These are phyloP conservation scores for Epipyxis sp. DNA, from an alignment of 108 stramenopile genomes.

Conservation along the genomic window DNA sequence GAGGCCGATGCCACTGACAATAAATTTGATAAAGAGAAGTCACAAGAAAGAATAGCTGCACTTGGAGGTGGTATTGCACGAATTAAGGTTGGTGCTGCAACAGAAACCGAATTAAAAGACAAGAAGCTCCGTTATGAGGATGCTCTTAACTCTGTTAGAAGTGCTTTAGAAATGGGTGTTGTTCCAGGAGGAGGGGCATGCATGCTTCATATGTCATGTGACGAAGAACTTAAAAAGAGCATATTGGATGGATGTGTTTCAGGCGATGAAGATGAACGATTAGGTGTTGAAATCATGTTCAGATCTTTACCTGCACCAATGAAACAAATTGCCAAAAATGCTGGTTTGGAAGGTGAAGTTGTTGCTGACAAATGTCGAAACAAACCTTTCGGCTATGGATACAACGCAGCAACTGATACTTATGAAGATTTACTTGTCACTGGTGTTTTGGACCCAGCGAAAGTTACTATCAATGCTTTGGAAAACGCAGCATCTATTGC, in stretches of 20 bases:
- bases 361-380: constrained; percentile 41
- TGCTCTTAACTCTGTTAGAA: constrained; percentile 86
- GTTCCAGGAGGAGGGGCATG: constrained; percentile 92
- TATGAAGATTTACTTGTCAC: constrained; percentile 76
- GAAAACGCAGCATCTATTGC: constrained; percentile 92
- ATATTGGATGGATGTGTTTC: constrained; percentile 28
- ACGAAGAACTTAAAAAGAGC: constrained; percentile 40
- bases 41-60: constrained; percentile 84
- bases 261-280: constrained; percentile 78
- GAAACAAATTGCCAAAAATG: constrained; percentile 89
- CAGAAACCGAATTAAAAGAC: constrained; percentile 96
- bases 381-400: constrained; percentile 78
- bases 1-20: constrained; percentile 80
- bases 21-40: constrained; percentile 87
- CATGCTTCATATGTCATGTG: constrained; percentile 73
- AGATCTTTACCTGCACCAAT: constrained; percentile 74
- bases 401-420: constrained; percentile 79
- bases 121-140: constrained; percentile 96
- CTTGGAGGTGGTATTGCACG: constrained; percentile 92
- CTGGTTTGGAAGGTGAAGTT: constrained; percentile 64
- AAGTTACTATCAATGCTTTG: constrained; percentile 90
- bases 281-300: constrained; percentile 79
- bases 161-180: constrained; percentile 84
- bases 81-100: constrained; percentile 96
- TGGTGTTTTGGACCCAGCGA: constrained; percentile 91